A percentile compares a stretch with the other conserved stretches of the same genome.
Evolutionary conservation across 805 yeast species (phyloP).

Genomic region (Cyberlindnera euphorbiae): DNA sequence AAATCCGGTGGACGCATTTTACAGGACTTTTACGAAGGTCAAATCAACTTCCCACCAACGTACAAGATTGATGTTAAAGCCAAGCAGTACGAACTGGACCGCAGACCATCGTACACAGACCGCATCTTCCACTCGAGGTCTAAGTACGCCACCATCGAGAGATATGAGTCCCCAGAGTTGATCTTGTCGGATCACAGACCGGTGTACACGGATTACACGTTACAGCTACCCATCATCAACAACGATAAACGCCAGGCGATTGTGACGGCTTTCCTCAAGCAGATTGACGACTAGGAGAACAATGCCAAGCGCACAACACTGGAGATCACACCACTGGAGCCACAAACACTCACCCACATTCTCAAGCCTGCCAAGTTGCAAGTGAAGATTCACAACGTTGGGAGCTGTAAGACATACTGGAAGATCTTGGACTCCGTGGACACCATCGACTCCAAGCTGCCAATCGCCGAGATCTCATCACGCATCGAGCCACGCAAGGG

Average conservation of each 20-base stretch:
- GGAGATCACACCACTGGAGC: slow-evolving; percentile 32
- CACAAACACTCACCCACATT: slow-evolving; percentile 22
- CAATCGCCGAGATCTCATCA: slow-evolving; percentile 16
- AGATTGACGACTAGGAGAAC: slow-evolving; percentile 41
- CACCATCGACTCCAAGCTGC: slow-evolving; percentile 17
- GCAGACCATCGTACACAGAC: slow-evolving; percentile 59
- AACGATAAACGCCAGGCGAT: slow-evolving; percentile 30
- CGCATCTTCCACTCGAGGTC: slow-evolving; percentile 40
- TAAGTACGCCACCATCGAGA: slow-evolving; percentile 25
- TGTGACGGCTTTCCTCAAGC: slow-evolving; percentile 34
- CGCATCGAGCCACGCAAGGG: slow-evolving; percentile 27
- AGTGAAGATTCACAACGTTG: slow-evolving; percentile 31
- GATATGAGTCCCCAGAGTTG: slow-evolving; percentile 23
- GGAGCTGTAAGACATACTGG: slow-evolving; percentile 35
- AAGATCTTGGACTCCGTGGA: slow-evolving; percentile 31
- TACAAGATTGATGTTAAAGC: slow-evolving; percentile 36
- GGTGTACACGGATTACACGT: slow-evolving; percentile 35
- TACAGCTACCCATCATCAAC: slow-evolving; percentile 34
- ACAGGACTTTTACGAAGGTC: slow-evolving; percentile 42
- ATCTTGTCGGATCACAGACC: slow-evolving; percentile 53
- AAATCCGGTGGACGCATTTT: slow-evolving; percentile 33
- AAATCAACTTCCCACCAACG: slow-evolving; percentile 48
- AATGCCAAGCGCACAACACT: slow-evolving; percentile 36
- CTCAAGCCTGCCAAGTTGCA: slow-evolving; percentile 23
- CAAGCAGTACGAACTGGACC: slow-evolving; percentile 25